Base-by-base conservation (phyloP, 805 yeast species). In the Schwanniomyces vanrijiae region DNA sequence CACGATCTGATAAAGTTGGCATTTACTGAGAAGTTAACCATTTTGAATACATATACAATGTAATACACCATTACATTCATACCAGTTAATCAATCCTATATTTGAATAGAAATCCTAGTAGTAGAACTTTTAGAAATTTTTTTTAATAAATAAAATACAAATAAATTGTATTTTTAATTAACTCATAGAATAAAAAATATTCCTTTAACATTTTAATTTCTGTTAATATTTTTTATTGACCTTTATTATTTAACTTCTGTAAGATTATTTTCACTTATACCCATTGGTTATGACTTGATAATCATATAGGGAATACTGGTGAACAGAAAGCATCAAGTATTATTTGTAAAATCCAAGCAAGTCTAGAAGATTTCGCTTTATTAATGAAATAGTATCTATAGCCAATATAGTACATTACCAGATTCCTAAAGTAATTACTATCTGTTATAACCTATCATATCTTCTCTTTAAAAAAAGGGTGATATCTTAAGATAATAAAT, bases 31-130 rank as follows among this genome's bases (percentile, higher is more conserved):
- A 73, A 69, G 25, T 86, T 86, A 20, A 83, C 83, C 81, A 81
- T 78, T 48, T 75, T 68, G 69, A 83, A 81, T 49, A 83, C 74
- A 58, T 78, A 73, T 35, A 80, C 83, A 48, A 82, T 76, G 55
- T 81, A 82, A 72, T 82, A 82, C 78, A 82, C 79, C 71, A 81
- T 73, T 47, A 80, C 82, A 58, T 82, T 82, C 75, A 79, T 76
- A 49, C 86, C 87, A 14, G 82, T 75, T 53, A 81, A 64, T 55
- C 80, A 85, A 54, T 76, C 79, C 77, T 79, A 78, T 54, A 80
- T 70, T 63, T 81, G 85, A 45, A 82, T 77, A 54, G 67, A 73
- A 38, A 76, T 56, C 46, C 83, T 84, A 42, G 75, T 73, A 48
- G 71, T 46, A 42, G 86, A 80, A 61, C 86, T 71, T 47, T 60